Base-by-base conservation (phyloP, 2,329 filamentous ascomycete genomes). In the Cadophora malorum region DNA sequence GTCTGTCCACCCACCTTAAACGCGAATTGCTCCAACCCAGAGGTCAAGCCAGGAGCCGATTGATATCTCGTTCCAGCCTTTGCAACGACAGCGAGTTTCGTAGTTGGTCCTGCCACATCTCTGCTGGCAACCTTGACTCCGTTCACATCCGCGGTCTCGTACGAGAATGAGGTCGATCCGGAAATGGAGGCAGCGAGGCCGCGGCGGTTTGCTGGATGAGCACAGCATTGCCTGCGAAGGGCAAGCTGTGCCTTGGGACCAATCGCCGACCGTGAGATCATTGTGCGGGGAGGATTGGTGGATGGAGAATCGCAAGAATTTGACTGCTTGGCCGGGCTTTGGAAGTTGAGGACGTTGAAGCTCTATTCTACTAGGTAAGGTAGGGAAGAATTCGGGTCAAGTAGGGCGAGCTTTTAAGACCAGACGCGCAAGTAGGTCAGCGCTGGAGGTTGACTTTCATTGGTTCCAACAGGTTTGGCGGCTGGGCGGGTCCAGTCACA, bases 41-140 rank as follows among this genome's bases (percentile, higher is more conserved):
- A 91, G 72, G 95, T 91, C 81, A 97, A 87, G 73, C 96, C 96
- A 71, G 96, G 96, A 74, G 92, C 86, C 72, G 92, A 88, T 85
- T 99, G 90, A 82, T 95, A 98, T 81, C 96, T 88, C 72, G 95
- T 96, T 78, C 96, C 96, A 72, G 94, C 96, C 86, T 97, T 97
- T 75, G 94, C 89, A 79, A 99, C 93, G 73, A 99, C 82, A 66
- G 94, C 94, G 74, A 99, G 87, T 78, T 93, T 96, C 70, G 94
- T 94, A 70, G 95, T 97, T 74, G 94, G 92, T 72, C 93, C 93
- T 72, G 92, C 88, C 78, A 93, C 86, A 81, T 98, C 94, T 84
- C 95, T 90, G 83, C 92, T 92, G 79, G 95, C 94, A 76, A 96
- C 88, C 87, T 97, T 97, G 83, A 98, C 85, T 78, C 95, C 95